Evolutionary conservation across 73 alveolate species (phyloP).

Genomic region (Tetrahymena malaccensis): DNA sequence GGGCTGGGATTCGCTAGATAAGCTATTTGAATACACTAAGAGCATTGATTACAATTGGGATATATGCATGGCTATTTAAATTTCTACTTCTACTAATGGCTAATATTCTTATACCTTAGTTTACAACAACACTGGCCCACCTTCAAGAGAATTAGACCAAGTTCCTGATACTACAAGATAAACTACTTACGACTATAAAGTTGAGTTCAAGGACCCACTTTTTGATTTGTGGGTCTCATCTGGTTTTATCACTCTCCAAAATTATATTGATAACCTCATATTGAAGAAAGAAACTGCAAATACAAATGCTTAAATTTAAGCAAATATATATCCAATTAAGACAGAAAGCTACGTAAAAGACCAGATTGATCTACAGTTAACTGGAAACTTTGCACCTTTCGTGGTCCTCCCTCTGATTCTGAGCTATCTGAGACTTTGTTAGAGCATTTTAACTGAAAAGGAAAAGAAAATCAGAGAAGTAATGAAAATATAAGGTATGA

Average conservation of each 20-base stretch:
- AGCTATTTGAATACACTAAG: not conserved
- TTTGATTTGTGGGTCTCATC: conserved; percentile 2
- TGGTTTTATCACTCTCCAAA: conserved; percentile 14
- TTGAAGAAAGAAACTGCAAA: conserved; percentile 1
- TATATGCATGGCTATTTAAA: not conserved
- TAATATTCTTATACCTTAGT: not conserved
- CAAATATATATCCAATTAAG: not conserved
- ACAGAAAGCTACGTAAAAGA: conserved; percentile 9
- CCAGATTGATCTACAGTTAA: not conserved
- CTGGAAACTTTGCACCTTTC: conserved; percentile 16
- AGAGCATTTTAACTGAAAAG: conserved; percentile 60
- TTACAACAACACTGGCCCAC: not conserved
- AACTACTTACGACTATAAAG: not conserved
- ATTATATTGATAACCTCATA: conserved; percentile 15
- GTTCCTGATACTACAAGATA: not conserved
- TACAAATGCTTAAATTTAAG: not conserved
- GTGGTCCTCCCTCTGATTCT: conserved; percentile 22
- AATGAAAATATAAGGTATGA: conserved; percentile 96
- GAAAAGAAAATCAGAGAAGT: conserved; percentile 92
- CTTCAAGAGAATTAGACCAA: not conserved
- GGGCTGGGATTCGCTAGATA: not conserved
- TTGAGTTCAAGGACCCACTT: not conserved
- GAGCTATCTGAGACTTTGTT: conserved; percentile 18
- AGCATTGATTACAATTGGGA: not conserved
- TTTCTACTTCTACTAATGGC: not conserved